Conservation (phyloP, 352 stramenopile genomes). For the Phytophthora pluvialis region DNA sequence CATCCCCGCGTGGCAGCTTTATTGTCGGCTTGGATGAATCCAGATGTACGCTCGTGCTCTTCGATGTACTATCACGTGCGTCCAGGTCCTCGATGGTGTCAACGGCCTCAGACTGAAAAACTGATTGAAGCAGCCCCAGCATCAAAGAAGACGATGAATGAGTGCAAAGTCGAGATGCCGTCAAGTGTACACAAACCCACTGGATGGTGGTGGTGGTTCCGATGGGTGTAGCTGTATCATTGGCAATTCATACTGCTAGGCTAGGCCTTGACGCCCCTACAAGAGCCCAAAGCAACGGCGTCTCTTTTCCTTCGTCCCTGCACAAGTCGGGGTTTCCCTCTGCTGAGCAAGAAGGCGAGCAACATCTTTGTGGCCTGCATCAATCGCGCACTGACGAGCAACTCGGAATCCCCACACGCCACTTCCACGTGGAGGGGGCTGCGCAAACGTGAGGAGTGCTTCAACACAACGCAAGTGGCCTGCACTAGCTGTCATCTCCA, state of each 20-base stretch:
- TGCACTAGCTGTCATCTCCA: constrained; percentile 23
- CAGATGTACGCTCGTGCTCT: constrained; percentile 35
- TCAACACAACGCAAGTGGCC: constrained; percentile 34
- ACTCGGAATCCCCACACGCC: constrained; percentile 20
- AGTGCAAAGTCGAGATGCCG: constrained; percentile 9
- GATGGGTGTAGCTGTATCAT: constrained; percentile 34
- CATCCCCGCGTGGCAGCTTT: constrained; percentile 30
- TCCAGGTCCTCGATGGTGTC: constrained; percentile 32
- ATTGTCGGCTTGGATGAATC: constrained; percentile 40
- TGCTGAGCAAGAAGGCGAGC: constrained; percentile 24
- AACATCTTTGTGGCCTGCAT: constrained; percentile 21
- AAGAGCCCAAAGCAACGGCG: constrained; percentile 20
- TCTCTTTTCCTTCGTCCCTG: constrained; percentile 4
- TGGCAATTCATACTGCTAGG: background rate
- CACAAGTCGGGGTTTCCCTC: background rate
- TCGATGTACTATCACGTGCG: constrained; percentile 26
- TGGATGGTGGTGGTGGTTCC: constrained; percentile 35
- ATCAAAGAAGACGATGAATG: background rate
- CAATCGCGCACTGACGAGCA: constrained; percentile 15
- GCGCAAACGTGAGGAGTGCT: constrained; percentile 15
- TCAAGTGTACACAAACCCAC: constrained; percentile 15
- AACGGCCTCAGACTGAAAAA: constrained; percentile 21
- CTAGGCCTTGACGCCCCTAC: background rate
- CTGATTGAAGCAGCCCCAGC: background rate
- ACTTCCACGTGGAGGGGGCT: constrained; percentile 19